A percentile compares a stretch with the other conserved stretches of the same genome.
phyloP scores from a whole-genome alignment of 129 eudicot species.

The Ambrosia artemisiifolia region DNA sequence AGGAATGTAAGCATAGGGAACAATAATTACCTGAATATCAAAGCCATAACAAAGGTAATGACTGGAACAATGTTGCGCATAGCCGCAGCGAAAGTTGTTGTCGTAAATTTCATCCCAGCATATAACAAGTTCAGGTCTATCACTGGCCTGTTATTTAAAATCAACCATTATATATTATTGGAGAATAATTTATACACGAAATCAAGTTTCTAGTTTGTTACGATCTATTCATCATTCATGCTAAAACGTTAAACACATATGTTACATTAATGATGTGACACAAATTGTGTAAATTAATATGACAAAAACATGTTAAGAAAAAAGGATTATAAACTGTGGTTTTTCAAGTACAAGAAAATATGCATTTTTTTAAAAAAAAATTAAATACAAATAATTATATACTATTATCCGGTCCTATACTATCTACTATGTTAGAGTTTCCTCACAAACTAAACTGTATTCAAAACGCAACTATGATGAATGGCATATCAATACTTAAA shows the following conservation, averaged over 20 bases:
- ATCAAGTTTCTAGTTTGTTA: not conserved
- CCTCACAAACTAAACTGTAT: too few relatives aligned
- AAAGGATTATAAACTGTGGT: too few relatives aligned
- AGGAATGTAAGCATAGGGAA: not conserved
- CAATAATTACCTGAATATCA: slow-evolving; percentile 37
- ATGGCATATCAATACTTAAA: too few relatives aligned
- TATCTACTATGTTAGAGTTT: too few relatives aligned
- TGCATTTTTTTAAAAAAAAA: too few relatives aligned
- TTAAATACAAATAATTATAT: too few relatives aligned
- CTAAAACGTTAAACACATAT: not conserved
- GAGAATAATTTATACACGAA: too few relatives aligned
- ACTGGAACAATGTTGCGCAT: slow-evolving; percentile 54
- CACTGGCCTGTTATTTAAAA: slow-evolving; percentile 45
- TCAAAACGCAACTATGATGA: too few relatives aligned
- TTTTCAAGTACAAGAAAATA: too few relatives aligned
- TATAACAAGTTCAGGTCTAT: slow-evolving; percentile 47
- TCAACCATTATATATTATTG: not conserved
- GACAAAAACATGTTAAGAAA: too few relatives aligned
- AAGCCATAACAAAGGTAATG: slow-evolving; percentile 48
- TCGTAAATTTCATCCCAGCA: slow-evolving; percentile 45
- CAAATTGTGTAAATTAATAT: not conserved
- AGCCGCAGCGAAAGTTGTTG: slow-evolving; percentile 47
- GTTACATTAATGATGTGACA: not conserved
- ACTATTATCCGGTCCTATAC: too few relatives aligned
- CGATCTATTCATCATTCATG: not conserved